A percentile compares a stretch with the other conserved stretches of the same genome.
These are phyloP conservation scores for Grammothele lineata DNA, from an alignment of 768 basidiomycete genomes.

Conservation along the genomic window DNA sequence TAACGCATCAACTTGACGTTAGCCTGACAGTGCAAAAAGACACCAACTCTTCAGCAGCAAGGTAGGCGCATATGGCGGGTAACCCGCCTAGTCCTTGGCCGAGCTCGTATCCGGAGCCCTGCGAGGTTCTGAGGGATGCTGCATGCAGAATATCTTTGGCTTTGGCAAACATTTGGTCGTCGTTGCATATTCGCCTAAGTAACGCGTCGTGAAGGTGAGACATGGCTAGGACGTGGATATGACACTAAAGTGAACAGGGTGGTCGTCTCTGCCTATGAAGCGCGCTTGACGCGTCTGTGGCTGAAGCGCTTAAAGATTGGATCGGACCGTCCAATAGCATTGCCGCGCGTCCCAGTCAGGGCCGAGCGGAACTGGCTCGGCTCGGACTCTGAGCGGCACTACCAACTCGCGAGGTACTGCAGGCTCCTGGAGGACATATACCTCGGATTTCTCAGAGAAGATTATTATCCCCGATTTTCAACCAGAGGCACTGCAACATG, in stretches of 20 bases:
- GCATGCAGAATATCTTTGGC: slow-evolving; percentile 32
- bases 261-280: background rate
- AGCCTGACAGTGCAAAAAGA: background rate
- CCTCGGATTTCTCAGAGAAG: no score
- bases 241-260: background rate
- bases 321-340: no score
- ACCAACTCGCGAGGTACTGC: no score
- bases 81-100: slow-evolving; percentile 36
- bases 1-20: background rate
- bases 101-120: slow-evolving; percentile 47
- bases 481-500: slow-evolving; percentile 36
- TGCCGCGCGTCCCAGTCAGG: no score
- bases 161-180: slow-evolving; percentile 31
- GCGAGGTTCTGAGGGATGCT: slow-evolving; percentile 39
- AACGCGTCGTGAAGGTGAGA: slow-evolving; percentile 21
- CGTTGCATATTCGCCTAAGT: slow-evolving; percentile 26
- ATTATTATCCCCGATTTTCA: no score
- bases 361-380: no score
- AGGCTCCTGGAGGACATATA: no score
- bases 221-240: slow-evolving; percentile 18
- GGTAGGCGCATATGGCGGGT: slow-evolving; percentile 45
- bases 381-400: no score
- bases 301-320: no score
- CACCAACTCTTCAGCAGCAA: slow-evolving; percentile 45
- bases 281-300: slow-evolving; percentile 10